Evolutionary conservation across 2,329 filamentous ascomycete genomes (phyloP), one percentile per base, ranked within the genome.

Genomic region (Helminthosporium solani): DNA sequence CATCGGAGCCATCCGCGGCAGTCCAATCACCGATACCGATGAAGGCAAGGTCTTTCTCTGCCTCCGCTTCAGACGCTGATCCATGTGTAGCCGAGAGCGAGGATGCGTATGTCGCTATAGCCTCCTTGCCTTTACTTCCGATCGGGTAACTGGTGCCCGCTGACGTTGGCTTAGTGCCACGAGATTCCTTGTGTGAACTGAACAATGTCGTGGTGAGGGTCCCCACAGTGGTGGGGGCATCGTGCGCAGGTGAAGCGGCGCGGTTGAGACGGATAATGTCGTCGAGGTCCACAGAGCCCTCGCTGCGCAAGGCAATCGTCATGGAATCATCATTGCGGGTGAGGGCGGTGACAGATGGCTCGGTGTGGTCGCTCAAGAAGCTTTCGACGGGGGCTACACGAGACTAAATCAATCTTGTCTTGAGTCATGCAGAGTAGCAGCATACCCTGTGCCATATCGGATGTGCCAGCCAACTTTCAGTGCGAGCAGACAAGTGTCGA

Each of bases 101-200:
- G 12, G 61, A 54, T 15, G 54, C 46, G 40, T 58, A 59, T 7
- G 34, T 40, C 2, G 41, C 44, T 23, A 44, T 33, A 3, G 38
- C 48, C 44, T 60, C 48, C 44, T 60, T 61, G 33, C 51, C 51
- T 20, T 57, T 47, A 4, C 49, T 45, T 3, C 47, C 52, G 5
- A 44, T 25, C 19, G 45, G 47, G 23, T 63, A 60, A 38, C 36
- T 48, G 40, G 58, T 63, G 9, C 57, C 53, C n/a, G 48, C 42
- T n/a, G 61, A 63, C 2, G 63, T 66, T n/a, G 58, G 60, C 40
- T 59, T 60, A 11, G 62, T 66, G n/a, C 40, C 25, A 33, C 46
- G 53, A 3, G 62, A 62, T 7, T 51, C 47, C 28, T 57, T 49
- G 28, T 40, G 49, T 2, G 52, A 53, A 42, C 49, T 58, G 34